Conservation (phyloP, 2,329 filamentous ascomycete genomes). For the Tetracladium maxilliforme region DNA sequence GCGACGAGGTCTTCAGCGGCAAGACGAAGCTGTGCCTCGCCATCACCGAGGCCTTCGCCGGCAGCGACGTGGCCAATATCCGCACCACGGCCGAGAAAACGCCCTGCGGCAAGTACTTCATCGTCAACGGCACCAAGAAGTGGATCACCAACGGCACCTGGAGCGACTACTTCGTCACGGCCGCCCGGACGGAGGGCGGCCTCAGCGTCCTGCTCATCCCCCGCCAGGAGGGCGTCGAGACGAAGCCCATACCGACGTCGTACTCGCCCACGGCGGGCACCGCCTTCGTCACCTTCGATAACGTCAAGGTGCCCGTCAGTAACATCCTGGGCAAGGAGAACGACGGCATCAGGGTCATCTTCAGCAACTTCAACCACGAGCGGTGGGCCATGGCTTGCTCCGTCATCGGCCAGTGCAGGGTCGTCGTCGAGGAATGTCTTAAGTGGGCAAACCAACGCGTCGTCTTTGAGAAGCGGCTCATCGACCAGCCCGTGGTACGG, state of each 20-base stretch:
- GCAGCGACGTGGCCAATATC: conserved; percentile 67
- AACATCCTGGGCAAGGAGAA: conserved; percentile 71
- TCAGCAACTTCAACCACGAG: conserved; percentile 78
- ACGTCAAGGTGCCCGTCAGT: conserved; percentile 70
- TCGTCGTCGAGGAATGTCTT: conserved; percentile 67
- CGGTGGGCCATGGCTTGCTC: conserved; percentile 61
- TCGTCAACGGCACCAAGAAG: conserved; percentile 65
- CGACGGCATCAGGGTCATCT: conserved; percentile 72
- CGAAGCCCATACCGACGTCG: conserved; percentile 63
- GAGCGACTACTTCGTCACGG: conserved; percentile 71
- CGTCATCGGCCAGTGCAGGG: conserved; percentile 49
- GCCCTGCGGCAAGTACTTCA: conserved; percentile 58
- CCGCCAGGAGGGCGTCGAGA: conserved; percentile 60
- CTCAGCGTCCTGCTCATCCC: conserved; percentile 66
- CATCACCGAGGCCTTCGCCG: conserved; percentile 80
- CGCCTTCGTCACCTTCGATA: conserved; percentile 66
- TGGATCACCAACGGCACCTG: conserved; percentile 78
- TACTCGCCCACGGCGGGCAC: conserved; percentile 72
- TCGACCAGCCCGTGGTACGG: conserved; percentile 70
- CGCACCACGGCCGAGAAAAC: conserved; percentile 68
- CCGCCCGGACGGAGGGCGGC: conserved; percentile 65
- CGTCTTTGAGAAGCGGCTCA: conserved; percentile 69
- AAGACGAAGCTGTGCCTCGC: conserved; percentile 82
- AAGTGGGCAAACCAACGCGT: conserved; percentile 83
- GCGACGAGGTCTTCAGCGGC: conserved; percentile 59